Conservation (phyloP, 2,329 filamentous ascomycete species). For the Pestalotiopsis sp. region DNA sequence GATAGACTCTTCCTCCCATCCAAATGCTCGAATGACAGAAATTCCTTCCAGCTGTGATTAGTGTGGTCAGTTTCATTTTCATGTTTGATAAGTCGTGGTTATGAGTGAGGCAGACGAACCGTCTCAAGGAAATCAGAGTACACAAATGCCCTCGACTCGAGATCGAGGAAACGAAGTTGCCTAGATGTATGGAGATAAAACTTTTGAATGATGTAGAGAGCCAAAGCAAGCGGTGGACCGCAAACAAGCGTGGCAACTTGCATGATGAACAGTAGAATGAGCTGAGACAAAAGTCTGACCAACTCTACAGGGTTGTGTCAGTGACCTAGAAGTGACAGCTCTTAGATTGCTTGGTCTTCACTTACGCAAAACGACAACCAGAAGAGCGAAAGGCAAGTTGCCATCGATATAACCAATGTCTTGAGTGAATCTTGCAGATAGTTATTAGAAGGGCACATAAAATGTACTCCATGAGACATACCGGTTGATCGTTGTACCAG, state of each 20-base stretch:
- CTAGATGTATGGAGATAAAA: conserved; percentile 11
- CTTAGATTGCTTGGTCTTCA: neutral
- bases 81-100: neutral
- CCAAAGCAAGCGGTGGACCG: neutral
- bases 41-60: conserved; percentile 4
- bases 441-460: neutral
- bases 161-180: conserved; percentile 10
- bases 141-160: conserved; percentile 5
- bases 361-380: conserved; percentile 3
- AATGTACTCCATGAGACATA: neutral
- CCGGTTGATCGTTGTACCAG: neutral
- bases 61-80: neutral
- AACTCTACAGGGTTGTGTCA: neutral
- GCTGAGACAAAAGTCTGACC: neutral
- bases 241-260: neutral
- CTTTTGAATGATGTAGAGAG: conserved; percentile 11
- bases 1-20: conserved; percentile 1
- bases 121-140: conserved; percentile 8
- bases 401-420: conserved; percentile 1
- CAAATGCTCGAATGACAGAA: neutral
- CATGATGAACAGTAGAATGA: conserved; percentile 2
- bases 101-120: neutral
- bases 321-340: neutral
- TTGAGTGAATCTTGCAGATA: conserved; percentile 1
- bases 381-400: neutral